phyloP scores from a whole-genome alignment of 352 stramenopile species.

The Phytopythium delawarense region DNA sequence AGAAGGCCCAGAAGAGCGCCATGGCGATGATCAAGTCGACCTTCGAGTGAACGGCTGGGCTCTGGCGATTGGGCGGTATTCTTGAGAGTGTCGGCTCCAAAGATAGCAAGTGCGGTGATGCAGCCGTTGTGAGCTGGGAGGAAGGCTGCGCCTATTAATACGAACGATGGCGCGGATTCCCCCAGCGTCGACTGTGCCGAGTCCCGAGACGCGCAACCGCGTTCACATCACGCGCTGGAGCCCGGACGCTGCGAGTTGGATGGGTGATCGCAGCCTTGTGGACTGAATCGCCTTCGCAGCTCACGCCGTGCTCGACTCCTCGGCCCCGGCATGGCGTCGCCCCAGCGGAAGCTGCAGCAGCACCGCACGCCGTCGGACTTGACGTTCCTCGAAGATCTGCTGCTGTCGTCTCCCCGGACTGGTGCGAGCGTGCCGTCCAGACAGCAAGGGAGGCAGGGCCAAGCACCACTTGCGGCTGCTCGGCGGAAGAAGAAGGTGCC shows the following conservation, averaged over 20 bases:
- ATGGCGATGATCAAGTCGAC: conserved; percentile 81
- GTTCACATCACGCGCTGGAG: neutral
- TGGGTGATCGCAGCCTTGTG: neutral
- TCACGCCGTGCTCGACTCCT: no score
- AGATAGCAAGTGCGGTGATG: neutral
- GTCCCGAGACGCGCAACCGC: neutral
- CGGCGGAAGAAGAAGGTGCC: conserved; percentile 21
- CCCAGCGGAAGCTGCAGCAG: neutral
- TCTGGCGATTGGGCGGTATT: conserved; percentile 5
- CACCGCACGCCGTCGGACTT: conserved; percentile 6
- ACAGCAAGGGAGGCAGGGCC: neutral
- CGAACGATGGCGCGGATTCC: neutral
- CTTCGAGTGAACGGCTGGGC: conserved; percentile 42
- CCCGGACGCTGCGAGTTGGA: neutral
- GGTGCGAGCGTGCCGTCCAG: neutral
- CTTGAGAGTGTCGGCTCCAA: neutral
- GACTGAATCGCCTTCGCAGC: neutral
- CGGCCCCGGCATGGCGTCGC: neutral
- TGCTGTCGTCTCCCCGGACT: conserved; percentile 14
- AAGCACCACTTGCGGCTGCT: conserved; percentile 14
- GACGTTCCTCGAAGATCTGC: conserved; percentile 33
- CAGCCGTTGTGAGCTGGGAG: neutral
- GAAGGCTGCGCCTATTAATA: neutral
- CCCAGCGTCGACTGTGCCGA: neutral
- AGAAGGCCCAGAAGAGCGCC: conserved; percentile 75